Evolutionary conservation across 2,329 filamentous ascomycete species (phyloP), one percentile per base, ranked within the genome.

Genomic region (Phialophora macrospora): DNA sequence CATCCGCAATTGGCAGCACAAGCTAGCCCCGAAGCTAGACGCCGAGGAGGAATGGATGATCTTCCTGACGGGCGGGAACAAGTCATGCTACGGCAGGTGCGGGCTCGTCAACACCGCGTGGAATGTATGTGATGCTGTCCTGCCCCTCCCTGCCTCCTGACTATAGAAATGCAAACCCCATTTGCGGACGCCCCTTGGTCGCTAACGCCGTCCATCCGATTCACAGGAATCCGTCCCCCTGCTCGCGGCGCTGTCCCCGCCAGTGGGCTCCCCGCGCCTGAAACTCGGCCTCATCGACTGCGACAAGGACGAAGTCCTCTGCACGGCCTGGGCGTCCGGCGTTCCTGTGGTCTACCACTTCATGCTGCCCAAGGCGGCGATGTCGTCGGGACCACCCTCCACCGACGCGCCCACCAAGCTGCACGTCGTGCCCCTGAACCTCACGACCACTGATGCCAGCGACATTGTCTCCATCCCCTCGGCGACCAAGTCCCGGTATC

Each of bases 21-120:
- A 84, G 57, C 74, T 89, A 41, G 80, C 75, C 44, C 78, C 80
- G 20, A 73, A 76, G 28, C 69, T 76, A 30, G 78, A 77, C 66
- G 78, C 75, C 52, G 84, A 80, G 73, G 84, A 81, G n/a, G 74
- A 73, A 52, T 89, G 85, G 85, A 77, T 87, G 70, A 75, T 89
- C 60, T 88, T 81, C 74, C 75, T 87, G 52, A 88, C 85, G 4
- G 87, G 87, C 66, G 87, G 85, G 52, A 89, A 89, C 78, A 84
- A 83, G 76, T 87, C 85, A 44, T 89, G 87, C 78, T 87, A 82
- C 71, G 87, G 86, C 68, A 77, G 82, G 67, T 89, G 87, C 75
- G 80, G 73, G 32, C 78, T 77, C 52, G 80, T 83, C 12, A 84
- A 87, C 60, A 80, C 80, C 72, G 84, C 84, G 6, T 83, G 80